Base-by-base conservation (phyloP, 73 alveolate species). In the Paramecium sexaurelia region DNA sequence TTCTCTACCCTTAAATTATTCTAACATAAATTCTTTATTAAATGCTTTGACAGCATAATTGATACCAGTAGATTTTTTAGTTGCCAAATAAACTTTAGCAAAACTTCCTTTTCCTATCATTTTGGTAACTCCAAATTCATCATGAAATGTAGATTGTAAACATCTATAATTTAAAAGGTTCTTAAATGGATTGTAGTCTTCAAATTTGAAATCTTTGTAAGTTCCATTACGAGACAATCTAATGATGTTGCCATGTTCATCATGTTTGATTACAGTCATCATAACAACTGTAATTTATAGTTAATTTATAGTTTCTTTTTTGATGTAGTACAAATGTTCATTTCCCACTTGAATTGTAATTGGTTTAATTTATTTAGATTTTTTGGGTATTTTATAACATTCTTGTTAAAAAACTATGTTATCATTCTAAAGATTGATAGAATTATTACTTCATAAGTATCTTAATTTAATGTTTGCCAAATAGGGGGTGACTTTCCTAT, bases 101-200 rank as follows among this genome's bases (percentile, higher is more conserved):
- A 88, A 88, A 33, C 84, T 41, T 39, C 94, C 94, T 51, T 88
- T 88, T 13, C 94, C 94, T 7, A 88, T 88, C 94, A 88, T 88
- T 47, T 88, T 88, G 4, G 94, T 88, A 10, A 88, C 94, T 35
- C 69, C 87, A 33, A 88, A 88, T 43, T 88, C 94, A 24, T 88
- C 94, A 68, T 88, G 94, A 11, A 88, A 88, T 1, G 94, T 88
- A n/a, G 94, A 41, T 69, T 88, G 27, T 5, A 88, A 17, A 20
- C 82, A 55, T 69, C 75, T 88, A n/a, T 69, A 41, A 41, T 37
- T 41, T 3, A 88, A 22, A 17, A 88, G 43, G 22, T 88, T 88
- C 39, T 88, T 88, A 37, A 75, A 88, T 9, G 26, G 24, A 29
- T 24, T 41, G 11, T 7, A 40, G 24, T 78, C 90, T 7, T 78